phyloP scores from a whole-genome alignment of 2,329 filamentous ascomycete genomes.

The Exserohilum rostratum region DNA sequence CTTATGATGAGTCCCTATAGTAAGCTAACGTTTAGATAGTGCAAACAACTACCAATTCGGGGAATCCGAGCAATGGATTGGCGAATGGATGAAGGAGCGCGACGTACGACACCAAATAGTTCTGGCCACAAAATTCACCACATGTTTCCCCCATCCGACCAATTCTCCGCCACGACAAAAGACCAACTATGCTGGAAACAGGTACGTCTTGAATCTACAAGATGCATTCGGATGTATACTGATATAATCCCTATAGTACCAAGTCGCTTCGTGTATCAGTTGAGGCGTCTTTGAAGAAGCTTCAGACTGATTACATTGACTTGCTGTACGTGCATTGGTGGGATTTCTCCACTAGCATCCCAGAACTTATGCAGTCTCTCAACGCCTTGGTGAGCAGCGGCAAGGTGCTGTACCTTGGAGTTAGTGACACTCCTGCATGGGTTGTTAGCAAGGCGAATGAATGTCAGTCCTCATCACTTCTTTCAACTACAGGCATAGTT shows the following conservation, averaged over 20 bases:
- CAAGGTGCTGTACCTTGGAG: slow-evolving; percentile 50
- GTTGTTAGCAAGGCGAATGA: slow-evolving; percentile 56
- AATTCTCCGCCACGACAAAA: slow-evolving; percentile 34
- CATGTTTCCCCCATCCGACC: slow-evolving; percentile 30
- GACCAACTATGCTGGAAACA: slow-evolving; percentile 53
- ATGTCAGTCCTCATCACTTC: slow-evolving; percentile 33
- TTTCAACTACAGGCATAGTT: background rate
- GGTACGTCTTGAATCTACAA: background rate
- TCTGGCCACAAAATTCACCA: slow-evolving; percentile 62
- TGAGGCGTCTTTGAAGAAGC: slow-evolving; percentile 49
- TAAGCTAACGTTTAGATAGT: slow-evolving; percentile 26
- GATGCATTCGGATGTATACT: background rate
- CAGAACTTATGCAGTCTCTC: slow-evolving; percentile 48
- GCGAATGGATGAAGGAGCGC: slow-evolving; percentile 58
- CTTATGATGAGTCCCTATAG: background rate
- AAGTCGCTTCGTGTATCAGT: slow-evolving; percentile 49
- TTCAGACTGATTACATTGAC: slow-evolving; percentile 52
- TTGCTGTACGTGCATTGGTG: slow-evolving; percentile 51
- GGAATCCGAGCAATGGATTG: slow-evolving; percentile 57
- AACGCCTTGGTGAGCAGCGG: slow-evolving; percentile 43
- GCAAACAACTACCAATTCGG: slow-evolving; percentile 57
- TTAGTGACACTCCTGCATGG: slow-evolving; percentile 49
- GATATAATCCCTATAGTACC: slow-evolving; percentile 15
- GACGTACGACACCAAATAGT: slow-evolving; percentile 58
- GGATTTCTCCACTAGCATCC: slow-evolving; percentile 48